These are phyloP conservation scores for Euphorbia peplus DNA, from an alignment of 345 rosid genomes.

Conservation along the genomic window DNA sequence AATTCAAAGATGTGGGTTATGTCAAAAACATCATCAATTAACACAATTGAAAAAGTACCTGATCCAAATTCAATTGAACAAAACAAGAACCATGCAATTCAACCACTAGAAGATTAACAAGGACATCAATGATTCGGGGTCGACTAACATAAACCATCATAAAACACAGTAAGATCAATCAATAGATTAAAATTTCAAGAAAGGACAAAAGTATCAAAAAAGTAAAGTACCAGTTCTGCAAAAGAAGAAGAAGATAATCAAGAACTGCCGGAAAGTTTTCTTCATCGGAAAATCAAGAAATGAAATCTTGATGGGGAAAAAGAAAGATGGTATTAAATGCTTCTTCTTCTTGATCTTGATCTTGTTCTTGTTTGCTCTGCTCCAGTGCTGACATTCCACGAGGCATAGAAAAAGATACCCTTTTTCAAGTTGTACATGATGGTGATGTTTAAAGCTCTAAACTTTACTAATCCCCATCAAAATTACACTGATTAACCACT, in stretches of 20 bases:
- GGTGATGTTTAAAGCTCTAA: neutral
- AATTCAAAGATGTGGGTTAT: no score
- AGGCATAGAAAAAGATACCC: slow-evolving; percentile 25
- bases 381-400: slow-evolving; percentile 29
- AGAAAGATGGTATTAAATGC: no score
- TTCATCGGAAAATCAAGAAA: slow-evolving; percentile 39
- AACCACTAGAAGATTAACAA: neutral
- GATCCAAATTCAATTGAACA: slow-evolving; percentile 14
- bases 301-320: slow-evolving; percentile 6
- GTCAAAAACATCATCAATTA: neutral
- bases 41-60: neutral
- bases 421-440: slow-evolving; percentile 10
- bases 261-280: slow-evolving; percentile 25
- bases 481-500: slow-evolving; percentile 3
- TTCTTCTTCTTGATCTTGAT: no score
- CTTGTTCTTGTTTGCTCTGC: slow-evolving; percentile 20
- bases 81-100: slow-evolving; percentile 1
- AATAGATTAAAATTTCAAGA: neutral
- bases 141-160: no score
- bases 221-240: slow-evolving; percentile 54
- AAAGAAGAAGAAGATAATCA: slow-evolving; percentile 39
- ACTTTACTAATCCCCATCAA: slow-evolving; percentile 10
- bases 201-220: slow-evolving; percentile 13
- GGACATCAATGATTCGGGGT: no score
- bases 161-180: no score